Percentiles rank a stretch among this genome's conserved stretches.
phyloP scores from a whole-genome alignment of 805 yeast genomes.

The Kodamaea neixiangensis region DNA sequence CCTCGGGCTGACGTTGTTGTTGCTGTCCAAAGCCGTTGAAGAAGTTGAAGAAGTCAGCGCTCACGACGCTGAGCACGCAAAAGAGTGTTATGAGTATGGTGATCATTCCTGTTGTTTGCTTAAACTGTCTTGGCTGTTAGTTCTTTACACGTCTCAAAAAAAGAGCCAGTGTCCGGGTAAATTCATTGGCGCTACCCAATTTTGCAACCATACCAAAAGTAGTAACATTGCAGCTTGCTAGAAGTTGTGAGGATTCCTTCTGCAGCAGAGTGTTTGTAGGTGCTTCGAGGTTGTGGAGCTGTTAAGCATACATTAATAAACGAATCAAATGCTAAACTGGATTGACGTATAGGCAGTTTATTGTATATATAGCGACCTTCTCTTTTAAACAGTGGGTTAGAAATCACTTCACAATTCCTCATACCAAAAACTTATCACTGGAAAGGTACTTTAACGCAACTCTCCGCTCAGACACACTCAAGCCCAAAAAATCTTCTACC shows the following conservation, averaged over 20 bases:
- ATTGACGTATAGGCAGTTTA: no score
- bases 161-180: neutral
- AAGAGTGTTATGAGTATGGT: neutral
- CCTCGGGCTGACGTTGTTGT: slow-evolving; percentile 25
- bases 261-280: no score
- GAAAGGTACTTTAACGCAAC: slow-evolving; percentile 7
- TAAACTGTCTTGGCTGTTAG: neutral
- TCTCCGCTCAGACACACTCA: neutral
- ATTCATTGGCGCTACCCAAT: slow-evolving; percentile 4
- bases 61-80: slow-evolving; percentile 12
- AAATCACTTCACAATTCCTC: neutral
- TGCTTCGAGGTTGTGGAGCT: no score
- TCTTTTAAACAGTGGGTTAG: neutral
- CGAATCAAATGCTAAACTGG: no score
- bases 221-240: no score
- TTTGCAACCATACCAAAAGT: neutral
- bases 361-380: no score
- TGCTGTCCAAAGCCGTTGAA: slow-evolving; percentile 23
- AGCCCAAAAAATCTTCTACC: slow-evolving; percentile 8
- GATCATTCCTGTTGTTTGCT: neutral
- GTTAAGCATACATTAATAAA: no score
- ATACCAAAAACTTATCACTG: neutral
- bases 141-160: slow-evolving; percentile 6
- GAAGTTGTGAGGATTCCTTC: no score
- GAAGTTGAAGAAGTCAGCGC: slow-evolving; percentile 39